Evolutionary conservation across 225 moss, liverwort and hornwort genomes (phyloP), one percentile per base, ranked within the genome.

Genomic region (Lunularia cruciata): DNA sequence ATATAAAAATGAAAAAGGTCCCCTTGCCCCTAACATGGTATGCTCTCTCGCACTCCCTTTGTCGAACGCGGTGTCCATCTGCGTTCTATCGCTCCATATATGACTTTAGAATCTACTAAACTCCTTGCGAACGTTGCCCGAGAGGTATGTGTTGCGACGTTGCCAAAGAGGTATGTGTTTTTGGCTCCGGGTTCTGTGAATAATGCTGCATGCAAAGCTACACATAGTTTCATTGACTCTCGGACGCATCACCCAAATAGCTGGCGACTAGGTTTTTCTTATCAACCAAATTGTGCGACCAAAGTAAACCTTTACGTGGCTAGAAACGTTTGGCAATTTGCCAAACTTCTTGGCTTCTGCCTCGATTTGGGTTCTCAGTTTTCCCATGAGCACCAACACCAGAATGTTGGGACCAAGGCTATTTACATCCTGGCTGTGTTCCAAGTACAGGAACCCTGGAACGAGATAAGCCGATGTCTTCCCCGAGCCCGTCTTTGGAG

Each of bases 401-500:
- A 89, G 86, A 0, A 89, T 80, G 64, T 61, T 79, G 27, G 89
- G 84, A 54, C 88, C 84, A 40, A 72, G 69, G 34, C 78, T 69
- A 19, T 78, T 84, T 42, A 74, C 74, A 23, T 52, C 85, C 28
- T 78, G 72, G 22, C 83, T 73, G 14, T 72, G 82, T 59, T 83
- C 82, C 49, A 89, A 57, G 75, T 89, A 84, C 3, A 86, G 67
- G 71, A 86, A 89, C 38, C 80, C 89, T 19, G 89, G 89, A 46
- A 89, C 76, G 70, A 89, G 78, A 38, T 89, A 89, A 13, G 86
- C 89, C 12, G 86, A 54, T 9, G 89, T 89, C 68, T 89, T 89
- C n/a, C 89, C 89, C 0, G 89, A 89, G 0, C 89, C 89, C 35
- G 89, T 89, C 69, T 89, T 89, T 2, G 89, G 86, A 73, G 86